A percentile compares a stretch with the other conserved stretches of the same genome.
phyloP scores from a whole-genome alignment of 2,329 filamentous ascomycete genomes.

The Epichloe brachyelytri region DNA sequence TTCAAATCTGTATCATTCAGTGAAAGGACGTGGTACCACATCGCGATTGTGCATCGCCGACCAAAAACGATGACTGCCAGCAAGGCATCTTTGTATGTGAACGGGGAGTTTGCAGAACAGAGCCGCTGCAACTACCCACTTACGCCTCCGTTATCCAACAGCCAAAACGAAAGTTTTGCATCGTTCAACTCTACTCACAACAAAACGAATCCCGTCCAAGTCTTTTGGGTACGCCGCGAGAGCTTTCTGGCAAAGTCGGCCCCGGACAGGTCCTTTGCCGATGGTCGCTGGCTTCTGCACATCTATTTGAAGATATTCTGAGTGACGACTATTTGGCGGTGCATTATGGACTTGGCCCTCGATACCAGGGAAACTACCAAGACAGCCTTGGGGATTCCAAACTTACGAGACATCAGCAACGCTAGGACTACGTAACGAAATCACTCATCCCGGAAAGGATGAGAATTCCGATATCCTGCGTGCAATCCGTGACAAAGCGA shows the following conservation, averaged over 20 bases:
- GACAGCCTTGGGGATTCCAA: slow-evolving; percentile 88
- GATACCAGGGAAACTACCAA: slow-evolving; percentile 93
- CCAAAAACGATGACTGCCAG: slow-evolving; percentile 63
- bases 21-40: slow-evolving; percentile 78
- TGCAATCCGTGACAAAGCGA: slow-evolving; percentile 77
- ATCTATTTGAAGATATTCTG: slow-evolving; percentile 74
- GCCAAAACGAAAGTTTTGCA: slow-evolving; percentile 54
- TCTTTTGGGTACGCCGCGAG: slow-evolving; percentile 89
- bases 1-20: slow-evolving; percentile 77
- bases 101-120: slow-evolving; percentile 90
- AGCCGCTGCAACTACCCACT: slow-evolving; percentile 79
- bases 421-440: slow-evolving; percentile 81
- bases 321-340: slow-evolving; percentile 90
- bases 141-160: slow-evolving; percentile 51
- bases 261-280: slow-evolving; percentile 60
- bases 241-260: slow-evolving; percentile 66
- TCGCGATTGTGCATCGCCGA: slow-evolving; percentile 74
- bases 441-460: slow-evolving; percentile 77
- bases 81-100: slow-evolving; percentile 77
- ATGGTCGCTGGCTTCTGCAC: slow-evolving; percentile 83
- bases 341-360: slow-evolving; percentile 75
- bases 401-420: slow-evolving; percentile 90
- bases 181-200: slow-evolving; percentile 47
- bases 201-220: slow-evolving; percentile 63
- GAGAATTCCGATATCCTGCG: slow-evolving; percentile 83